Conservation (phyloP, 176 grass and related monocot species). For the Musa beccarii region DNA sequence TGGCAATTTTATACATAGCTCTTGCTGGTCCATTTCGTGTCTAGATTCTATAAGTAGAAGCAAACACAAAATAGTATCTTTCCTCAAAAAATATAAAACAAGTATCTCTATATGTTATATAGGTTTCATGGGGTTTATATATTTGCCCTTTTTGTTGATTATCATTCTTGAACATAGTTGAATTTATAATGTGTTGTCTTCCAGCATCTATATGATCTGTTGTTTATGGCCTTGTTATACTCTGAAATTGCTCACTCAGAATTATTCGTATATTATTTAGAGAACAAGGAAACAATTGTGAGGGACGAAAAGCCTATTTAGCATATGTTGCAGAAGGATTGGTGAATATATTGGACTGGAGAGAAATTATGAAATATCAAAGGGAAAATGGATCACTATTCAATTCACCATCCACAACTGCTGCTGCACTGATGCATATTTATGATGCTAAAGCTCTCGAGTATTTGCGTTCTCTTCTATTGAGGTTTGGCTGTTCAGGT, state of each 20-base stretch:
- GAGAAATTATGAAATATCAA: conserved; percentile 52
- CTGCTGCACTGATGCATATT: conserved; percentile 31
- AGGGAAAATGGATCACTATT: conserved; percentile 68
- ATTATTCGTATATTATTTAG: conserved; percentile 21
- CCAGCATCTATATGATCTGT: too few relatives aligned
- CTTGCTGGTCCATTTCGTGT: too few relatives aligned
- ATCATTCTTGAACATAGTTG: too few relatives aligned
- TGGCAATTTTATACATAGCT: too few relatives aligned
- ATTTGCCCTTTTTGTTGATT: too few relatives aligned
- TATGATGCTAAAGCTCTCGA: conserved; percentile 46
- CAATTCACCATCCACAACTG: conserved; percentile 57
- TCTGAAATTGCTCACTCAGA: background rate
- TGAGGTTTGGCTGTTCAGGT: conserved; percentile 55
- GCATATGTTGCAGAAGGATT: conserved; percentile 68
- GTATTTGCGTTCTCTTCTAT: conserved; percentile 44
- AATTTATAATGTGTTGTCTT: too few relatives aligned
- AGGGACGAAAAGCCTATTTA: conserved; percentile 50
- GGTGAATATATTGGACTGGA: conserved; percentile 36
- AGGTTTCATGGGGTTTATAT: too few relatives aligned
- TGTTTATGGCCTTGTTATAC: background rate
- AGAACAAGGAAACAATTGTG: conserved; percentile 19
- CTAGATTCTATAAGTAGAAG: too few relatives aligned
- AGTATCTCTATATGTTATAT: too few relatives aligned
- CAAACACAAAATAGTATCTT: too few relatives aligned
- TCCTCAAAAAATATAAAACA: too few relatives aligned